Percentiles rank a stretch among this genome's conserved stretches.
Evolutionary conservation across 805 yeast species (phyloP).

Genomic region (Lipomyces mesembrius): DNA sequence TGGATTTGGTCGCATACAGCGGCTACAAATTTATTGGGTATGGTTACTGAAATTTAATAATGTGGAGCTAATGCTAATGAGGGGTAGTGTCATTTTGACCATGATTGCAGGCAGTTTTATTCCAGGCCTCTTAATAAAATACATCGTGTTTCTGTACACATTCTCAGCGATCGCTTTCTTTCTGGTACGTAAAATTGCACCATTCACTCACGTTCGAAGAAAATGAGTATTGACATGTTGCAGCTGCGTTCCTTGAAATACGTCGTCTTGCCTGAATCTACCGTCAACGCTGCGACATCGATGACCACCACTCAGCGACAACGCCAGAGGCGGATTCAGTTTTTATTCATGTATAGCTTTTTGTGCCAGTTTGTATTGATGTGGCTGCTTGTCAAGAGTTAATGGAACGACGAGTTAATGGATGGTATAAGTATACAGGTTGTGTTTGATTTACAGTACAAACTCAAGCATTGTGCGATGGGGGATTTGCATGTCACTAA

Average conservation of each 20-base stretch:
- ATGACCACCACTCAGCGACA: conserved; percentile 64
- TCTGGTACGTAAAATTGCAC: conserved; percentile 36
- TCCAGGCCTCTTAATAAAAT: conserved; percentile 50
- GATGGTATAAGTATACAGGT: not conserved
- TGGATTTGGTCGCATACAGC: conserved; percentile 86
- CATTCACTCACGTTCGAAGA: conserved; percentile 43
- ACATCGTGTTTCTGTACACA: conserved; percentile 57
- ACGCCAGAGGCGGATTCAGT: conserved; percentile 82
- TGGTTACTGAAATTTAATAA: conserved; percentile 51
- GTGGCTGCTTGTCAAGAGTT: conserved; percentile 61
- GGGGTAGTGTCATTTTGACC: conserved; percentile 45
- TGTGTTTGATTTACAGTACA: not conserved
- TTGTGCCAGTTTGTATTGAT: conserved; percentile 75
- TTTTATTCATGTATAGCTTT: conserved; percentile 81
- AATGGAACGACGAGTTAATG: not conserved
- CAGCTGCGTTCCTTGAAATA: conserved; percentile 61
- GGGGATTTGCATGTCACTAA: not conserved
- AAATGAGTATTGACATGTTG: conserved; percentile 38
- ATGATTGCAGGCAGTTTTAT: conserved; percentile 44
- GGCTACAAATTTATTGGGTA: conserved; percentile 94
- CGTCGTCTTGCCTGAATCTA: conserved; percentile 65
- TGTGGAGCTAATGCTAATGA: conserved; percentile 38
- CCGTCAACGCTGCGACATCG: conserved; percentile 46
- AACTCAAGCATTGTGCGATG: not conserved
- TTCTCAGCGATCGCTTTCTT: conserved; percentile 60